phyloP scores from a whole-genome alignment of 441 rosid species.

The Syzygium malaccense region DNA sequence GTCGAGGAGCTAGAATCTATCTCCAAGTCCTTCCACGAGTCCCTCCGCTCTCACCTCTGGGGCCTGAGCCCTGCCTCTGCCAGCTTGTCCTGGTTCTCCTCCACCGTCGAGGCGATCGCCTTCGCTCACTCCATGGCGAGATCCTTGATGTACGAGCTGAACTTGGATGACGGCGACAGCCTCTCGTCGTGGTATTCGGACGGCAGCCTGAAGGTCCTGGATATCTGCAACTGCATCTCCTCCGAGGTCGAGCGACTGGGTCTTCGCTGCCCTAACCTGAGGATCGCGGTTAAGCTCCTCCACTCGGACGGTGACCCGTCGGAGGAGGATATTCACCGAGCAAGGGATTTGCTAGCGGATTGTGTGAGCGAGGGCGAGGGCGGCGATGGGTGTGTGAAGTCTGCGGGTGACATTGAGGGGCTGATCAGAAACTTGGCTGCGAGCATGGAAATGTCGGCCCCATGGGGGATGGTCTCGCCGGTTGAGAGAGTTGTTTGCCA shows the following conservation, averaged over 20 bases:
- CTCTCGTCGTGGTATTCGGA: conserved; percentile 5
- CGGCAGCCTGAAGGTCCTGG: conserved; percentile 4
- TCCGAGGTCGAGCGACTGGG: conserved; percentile 1
- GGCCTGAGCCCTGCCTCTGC: not conserved
- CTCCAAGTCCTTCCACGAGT: conserved; percentile 1
- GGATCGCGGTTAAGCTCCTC: not conserved
- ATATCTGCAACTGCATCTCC: conserved; percentile 2
- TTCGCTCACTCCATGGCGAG: conserved; percentile 6
- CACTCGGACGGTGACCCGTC: not conserved
- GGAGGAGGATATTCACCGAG: conserved; percentile 1
- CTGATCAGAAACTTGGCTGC: not conserved
- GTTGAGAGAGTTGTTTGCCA: not conserved
- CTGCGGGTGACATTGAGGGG: not conserved
- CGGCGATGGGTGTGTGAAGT: not conserved
- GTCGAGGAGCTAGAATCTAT: not conserved
- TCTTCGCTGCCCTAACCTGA: not conserved
- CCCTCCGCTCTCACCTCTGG: conserved; percentile 3
- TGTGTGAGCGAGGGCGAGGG: not conserved
- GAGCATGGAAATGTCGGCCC: not conserved
- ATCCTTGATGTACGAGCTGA: not conserved
- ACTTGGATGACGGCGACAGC: not conserved
- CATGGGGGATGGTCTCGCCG: not conserved
- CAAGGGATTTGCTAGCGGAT: not conserved
- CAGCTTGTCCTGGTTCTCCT: conserved; percentile 9
- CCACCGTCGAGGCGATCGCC: not conserved